Evolutionary conservation across 1,139 yeast species (phyloP), one percentile per base, ranked within the genome.

Genomic region (Magnusiomyces sp.): DNA sequence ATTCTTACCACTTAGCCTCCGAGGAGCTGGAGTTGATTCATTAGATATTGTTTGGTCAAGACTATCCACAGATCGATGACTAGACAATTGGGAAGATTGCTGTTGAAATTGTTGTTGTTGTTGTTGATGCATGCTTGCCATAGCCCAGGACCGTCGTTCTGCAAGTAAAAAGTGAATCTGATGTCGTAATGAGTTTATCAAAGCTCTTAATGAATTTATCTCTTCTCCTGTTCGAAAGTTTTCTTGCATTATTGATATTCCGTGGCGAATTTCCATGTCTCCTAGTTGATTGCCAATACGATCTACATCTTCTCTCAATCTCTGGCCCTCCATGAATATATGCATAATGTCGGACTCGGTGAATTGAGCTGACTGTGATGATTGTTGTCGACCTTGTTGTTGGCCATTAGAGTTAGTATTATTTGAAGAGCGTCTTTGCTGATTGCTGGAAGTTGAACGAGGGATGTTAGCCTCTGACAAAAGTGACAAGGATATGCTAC

Each of bases 171-270:
- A 62, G 52, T 67, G 68, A 42, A 69, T 48, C 52, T 69, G 72
- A 40, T 69, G 69, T 2, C 71, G 60, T 23, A 69, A 53, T 10
- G 66, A 60, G 40, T 62, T 64, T 48, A 69, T 55, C 7, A 64
- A 64, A n/a, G 61, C 59, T n/a, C 67, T 58, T 36, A 68, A 51
- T 36, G 60, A 58, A 11, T 62, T 60, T 27, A 69, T 51, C 41
- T 69, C 72, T 36, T 67, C 71, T 19, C 61, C 58, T 11, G 62
- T 58, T 11, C 69, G 62, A 40, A 61, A 58, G 43, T 59, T 64
- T 50, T 69, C 72, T 27, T 68, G 64, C 57, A 64, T 62, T 37
- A 67, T 59, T 56, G 64, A 56, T 57, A 64, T 59, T 49, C 62
- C 56, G 43, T 67, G 67, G 47, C 66, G 62, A 40, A 66, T 58